phyloP scores from a whole-genome alignment of 768 basidiomycete genomes.

The Lactifluus echinatus region DNA sequence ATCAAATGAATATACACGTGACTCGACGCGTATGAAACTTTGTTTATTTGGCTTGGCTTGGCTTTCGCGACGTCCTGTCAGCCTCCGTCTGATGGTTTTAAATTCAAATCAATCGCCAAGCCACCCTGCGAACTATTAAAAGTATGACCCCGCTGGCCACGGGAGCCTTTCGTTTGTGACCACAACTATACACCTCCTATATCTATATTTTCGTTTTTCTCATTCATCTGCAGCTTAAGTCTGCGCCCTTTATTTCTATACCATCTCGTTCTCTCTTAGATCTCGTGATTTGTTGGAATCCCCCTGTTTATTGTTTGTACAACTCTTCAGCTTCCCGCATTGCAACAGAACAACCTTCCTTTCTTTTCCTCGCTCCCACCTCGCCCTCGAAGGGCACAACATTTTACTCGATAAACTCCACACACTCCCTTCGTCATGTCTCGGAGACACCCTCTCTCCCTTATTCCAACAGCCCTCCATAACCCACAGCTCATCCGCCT shows the following conservation, averaged over 20 bases:
- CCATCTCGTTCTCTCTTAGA: not conserved
- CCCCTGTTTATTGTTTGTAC: constrained; percentile 14
- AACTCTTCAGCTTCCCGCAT: not conserved
- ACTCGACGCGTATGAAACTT: constrained; percentile 9
- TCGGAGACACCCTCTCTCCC: constrained; percentile 67
- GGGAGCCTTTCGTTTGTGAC: not conserved
- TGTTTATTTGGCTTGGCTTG: constrained; percentile 2
- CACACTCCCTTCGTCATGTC: constrained; percentile 33
- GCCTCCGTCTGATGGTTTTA: constrained; percentile 1
- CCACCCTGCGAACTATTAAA: constrained; percentile 2
- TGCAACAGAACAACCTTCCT: constrained; percentile 20
- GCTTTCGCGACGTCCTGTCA: not conserved
- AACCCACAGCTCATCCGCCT: constrained; percentile 75
- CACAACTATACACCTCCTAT: constrained; percentile 3
- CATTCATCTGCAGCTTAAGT: constrained; percentile 9
- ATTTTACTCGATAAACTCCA: constrained; percentile 26
- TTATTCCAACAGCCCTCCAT: constrained; percentile 67
- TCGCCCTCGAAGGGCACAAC: constrained; percentile 32
- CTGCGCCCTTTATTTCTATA: constrained; percentile 6
- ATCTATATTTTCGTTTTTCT: constrained; percentile 3
- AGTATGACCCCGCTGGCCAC: constrained; percentile 4
- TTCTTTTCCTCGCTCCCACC: constrained; percentile 21
- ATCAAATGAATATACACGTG: not conserved
- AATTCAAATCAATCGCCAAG: not conserved
- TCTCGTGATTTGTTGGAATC: constrained; percentile 10